Conservation (phyloP, 73 alveolate genomes). For the Symbiodinium natans region DNA sequence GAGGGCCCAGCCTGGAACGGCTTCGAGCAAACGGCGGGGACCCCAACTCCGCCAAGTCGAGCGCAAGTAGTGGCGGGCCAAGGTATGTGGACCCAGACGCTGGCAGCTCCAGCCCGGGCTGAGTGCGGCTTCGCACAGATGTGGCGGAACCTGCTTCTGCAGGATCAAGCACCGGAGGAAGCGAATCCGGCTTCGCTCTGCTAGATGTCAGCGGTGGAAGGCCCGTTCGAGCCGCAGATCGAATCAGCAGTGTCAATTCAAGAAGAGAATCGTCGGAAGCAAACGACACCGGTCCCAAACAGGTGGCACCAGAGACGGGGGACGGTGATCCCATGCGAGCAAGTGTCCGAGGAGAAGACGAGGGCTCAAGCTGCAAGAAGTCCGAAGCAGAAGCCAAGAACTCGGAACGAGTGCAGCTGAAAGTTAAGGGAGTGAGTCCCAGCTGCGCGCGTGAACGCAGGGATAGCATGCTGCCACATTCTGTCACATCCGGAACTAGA, state of each 20-base stretch:
- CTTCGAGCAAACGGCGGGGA: not conserved
- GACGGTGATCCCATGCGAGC: not conserved
- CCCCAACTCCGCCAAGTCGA: slow-evolving; percentile 1
- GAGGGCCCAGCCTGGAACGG: not conserved
- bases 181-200: not conserved
- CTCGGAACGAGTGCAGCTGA: not conserved
- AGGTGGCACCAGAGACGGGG: not conserved
- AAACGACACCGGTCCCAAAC: not conserved
- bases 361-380: not conserved
- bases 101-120: not conserved
- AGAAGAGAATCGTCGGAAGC: not conserved
- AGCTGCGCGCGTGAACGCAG: not conserved
- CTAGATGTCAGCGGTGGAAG: not conserved
- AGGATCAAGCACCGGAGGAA: not conserved
- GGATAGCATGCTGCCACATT: not conserved
- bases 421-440: not conserved
- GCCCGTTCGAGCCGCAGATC: not conserved
- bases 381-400: not conserved
- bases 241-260: not conserved
- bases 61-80: not conserved
- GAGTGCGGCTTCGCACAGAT: not conserved
- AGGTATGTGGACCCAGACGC: not conserved
- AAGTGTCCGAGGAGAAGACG: not conserved
- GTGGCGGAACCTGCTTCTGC: slow-evolving; percentile 1
- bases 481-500: not conserved